phyloP scores from a whole-genome alignment of 2,329 filamentous ascomycete genomes.

The Colletotrichum nymphaeae region DNA sequence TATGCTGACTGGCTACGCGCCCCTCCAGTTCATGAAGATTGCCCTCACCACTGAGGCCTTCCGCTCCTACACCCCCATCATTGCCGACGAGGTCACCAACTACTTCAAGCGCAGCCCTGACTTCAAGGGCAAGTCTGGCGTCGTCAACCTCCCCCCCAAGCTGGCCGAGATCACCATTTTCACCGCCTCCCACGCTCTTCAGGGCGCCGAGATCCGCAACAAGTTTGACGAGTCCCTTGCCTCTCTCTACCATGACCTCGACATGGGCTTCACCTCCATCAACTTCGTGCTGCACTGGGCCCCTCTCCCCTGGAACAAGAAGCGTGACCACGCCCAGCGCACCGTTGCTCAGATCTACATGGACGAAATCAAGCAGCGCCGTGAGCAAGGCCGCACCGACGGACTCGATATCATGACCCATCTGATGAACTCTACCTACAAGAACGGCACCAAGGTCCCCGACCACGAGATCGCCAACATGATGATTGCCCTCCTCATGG shows the following conservation, averaged over 20 bases:
- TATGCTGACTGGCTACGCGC: conserved; percentile 34
- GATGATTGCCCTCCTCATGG: conserved; percentile 95
- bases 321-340: conserved; percentile 81
- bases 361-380: conserved; percentile 81
- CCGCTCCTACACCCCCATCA: conserved; percentile 80
- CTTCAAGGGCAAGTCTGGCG: conserved; percentile 77
- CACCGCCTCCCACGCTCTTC: conserved; percentile 86
- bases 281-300: conserved; percentile 94
- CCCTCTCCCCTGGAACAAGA: conserved; percentile 88
- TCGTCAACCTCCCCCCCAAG: conserved; percentile 77
- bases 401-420: conserved; percentile 89
- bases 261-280: conserved; percentile 89
- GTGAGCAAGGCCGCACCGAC: conserved; percentile 61
- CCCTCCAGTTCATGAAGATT: conserved; percentile 79
- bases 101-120: conserved; percentile 76
- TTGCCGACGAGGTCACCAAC: conserved; percentile 77
- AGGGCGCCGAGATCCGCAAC: conserved; percentile 84
- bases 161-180: conserved; percentile 92
- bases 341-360: conserved; percentile 87
- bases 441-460: conserved; percentile 81
- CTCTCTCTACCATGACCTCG: conserved; percentile 86
- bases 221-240: conserved; percentile 86
- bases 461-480: conserved; percentile 90
- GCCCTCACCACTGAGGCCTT: conserved; percentile 82
- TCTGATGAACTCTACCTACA: conserved; percentile 87